phyloP scores from a whole-genome alignment of 2,329 filamentous ascomycete species.

The Phaeophleospora eucalypticola region DNA sequence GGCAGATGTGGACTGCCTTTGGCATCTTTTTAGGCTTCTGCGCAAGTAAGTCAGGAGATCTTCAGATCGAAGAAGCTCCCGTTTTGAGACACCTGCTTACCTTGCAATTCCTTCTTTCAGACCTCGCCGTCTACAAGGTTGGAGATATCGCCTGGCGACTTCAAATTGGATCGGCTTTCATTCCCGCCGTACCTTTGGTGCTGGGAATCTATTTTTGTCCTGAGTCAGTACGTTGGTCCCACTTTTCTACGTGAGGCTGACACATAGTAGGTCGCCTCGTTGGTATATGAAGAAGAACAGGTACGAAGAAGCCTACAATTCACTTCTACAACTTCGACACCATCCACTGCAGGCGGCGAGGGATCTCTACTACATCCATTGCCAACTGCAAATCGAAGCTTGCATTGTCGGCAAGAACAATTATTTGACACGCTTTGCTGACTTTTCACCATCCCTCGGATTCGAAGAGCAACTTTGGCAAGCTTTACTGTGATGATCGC shows the following conservation, averaged over 20 bases:
- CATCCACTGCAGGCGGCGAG: slow-evolving; percentile 52
- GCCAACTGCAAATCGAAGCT: slow-evolving; percentile 29
- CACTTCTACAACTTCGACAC: slow-evolving; percentile 46
- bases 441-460: slow-evolving; percentile 49
- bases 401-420: slow-evolving; percentile 34
- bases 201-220: slow-evolving; percentile 39
- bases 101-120: no score
- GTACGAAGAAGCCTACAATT: slow-evolving; percentile 45
- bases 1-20: slow-evolving; percentile 49
- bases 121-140: slow-evolving; percentile 38
- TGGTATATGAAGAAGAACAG: slow-evolving; percentile 45
- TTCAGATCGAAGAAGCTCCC: no score
- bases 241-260: background rate
- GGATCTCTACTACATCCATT: slow-evolving; percentile 51
- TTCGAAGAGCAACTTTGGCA: slow-evolving; percentile 39
- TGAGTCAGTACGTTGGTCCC: slow-evolving; percentile 33
- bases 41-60: no score
- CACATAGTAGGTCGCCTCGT: slow-evolving; percentile 10
- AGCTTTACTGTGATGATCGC: slow-evolving; percentile 33
- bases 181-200: slow-evolving; percentile 44
- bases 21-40: slow-evolving; percentile 45
- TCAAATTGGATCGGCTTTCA: slow-evolving; percentile 45
- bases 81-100: no score
- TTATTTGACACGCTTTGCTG: slow-evolving; percentile 42
- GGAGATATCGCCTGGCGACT: slow-evolving; percentile 42